Conservation (phyloP, 257 asterid genomes). For the Phtheirospermum japonicum region DNA sequence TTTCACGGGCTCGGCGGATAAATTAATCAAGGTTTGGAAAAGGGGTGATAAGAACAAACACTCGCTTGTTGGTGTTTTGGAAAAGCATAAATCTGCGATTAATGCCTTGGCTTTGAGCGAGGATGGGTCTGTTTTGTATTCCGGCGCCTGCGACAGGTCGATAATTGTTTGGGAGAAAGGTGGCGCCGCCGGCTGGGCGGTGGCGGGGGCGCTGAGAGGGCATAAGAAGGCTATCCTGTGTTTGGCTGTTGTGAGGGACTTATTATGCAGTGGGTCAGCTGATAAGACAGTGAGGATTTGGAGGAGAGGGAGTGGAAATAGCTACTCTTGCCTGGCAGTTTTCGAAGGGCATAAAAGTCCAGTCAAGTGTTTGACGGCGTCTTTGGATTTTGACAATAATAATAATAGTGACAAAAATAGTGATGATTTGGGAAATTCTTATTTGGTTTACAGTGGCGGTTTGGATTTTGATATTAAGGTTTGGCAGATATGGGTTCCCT, state of each 20-base stretch:
- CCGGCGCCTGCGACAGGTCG: conserved; percentile 87
- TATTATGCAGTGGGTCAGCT: conserved; percentile 81
- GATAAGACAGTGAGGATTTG: conserved; percentile 73
- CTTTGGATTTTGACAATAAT: conserved; percentile 31
- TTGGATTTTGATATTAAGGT: conserved; percentile 69
- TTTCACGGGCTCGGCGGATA: conserved; percentile 80
- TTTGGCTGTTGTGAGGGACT: conserved; percentile 51
- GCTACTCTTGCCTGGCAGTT: conserved; percentile 61
- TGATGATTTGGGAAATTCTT: conserved; percentile 33
- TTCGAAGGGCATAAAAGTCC: conserved; percentile 75
- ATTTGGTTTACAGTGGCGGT: conserved; percentile 61
- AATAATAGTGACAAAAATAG: background rate
- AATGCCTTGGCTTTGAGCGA: conserved; percentile 67
- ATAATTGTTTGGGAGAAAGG: conserved; percentile 68
- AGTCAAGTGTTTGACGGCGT: conserved; percentile 67
- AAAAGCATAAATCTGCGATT: conserved; percentile 72
- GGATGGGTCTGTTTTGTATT: conserved; percentile 58
- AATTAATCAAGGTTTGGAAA: conserved; percentile 59
- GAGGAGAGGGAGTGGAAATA: conserved; percentile 58
- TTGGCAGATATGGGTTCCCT: conserved; percentile 56
- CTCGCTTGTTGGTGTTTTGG: conserved; percentile 40
- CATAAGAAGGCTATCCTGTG: conserved; percentile 69
- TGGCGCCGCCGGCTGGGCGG: conserved; percentile 39
- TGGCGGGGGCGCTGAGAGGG: conserved; percentile 68
- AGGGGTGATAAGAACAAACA: conserved; percentile 36